Evolutionary conservation across 345 rosid species (phyloP).

Genomic region (Erodium maritimum): DNA sequence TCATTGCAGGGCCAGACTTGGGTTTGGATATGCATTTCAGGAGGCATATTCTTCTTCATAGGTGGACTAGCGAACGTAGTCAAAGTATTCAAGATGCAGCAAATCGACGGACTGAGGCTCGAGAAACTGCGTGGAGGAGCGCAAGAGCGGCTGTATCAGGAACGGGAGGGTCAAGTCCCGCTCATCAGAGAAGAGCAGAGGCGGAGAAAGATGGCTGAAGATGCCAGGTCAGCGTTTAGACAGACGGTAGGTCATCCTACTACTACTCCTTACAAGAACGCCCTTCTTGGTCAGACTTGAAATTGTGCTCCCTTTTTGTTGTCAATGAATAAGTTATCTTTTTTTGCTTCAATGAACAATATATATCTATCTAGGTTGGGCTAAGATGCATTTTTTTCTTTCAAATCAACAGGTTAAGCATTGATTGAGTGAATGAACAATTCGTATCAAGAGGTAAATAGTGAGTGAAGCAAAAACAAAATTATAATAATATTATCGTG

Average conservation of each 20-base stretch:
- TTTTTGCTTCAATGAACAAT: no score
- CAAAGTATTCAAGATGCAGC: conserved; percentile 70
- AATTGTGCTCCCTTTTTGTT: not conserved
- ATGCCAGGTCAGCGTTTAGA: conserved; percentile 5
- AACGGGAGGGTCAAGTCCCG: conserved; percentile 48
- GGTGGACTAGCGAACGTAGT: conserved; percentile 55
- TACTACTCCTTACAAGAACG: conserved; percentile 45
- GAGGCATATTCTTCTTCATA: conserved; percentile 33
- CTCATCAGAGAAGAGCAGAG: conserved; percentile 43
- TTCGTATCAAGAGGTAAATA: no score
- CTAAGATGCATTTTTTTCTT: no score
- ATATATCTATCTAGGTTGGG: no score
- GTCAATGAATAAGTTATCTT: no score
- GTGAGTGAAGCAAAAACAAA: no score
- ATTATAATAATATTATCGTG: no score
- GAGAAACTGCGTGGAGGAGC: conserved; percentile 82
- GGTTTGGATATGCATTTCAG: conserved; percentile 47
- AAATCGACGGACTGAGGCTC: conserved; percentile 32
- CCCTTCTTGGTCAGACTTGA: conserved; percentile 30
- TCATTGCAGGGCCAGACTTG: conserved; percentile 35
- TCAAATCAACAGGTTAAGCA: no score
- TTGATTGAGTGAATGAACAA: no score
- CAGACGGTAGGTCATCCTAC: conserved; percentile 4
- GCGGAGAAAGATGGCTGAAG: conserved; percentile 21
- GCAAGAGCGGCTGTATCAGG: conserved; percentile 32